Evolutionary conservation across 2,329 filamentous ascomycete genomes (phyloP).

Genomic region (Periconia macrospinosa): DNA sequence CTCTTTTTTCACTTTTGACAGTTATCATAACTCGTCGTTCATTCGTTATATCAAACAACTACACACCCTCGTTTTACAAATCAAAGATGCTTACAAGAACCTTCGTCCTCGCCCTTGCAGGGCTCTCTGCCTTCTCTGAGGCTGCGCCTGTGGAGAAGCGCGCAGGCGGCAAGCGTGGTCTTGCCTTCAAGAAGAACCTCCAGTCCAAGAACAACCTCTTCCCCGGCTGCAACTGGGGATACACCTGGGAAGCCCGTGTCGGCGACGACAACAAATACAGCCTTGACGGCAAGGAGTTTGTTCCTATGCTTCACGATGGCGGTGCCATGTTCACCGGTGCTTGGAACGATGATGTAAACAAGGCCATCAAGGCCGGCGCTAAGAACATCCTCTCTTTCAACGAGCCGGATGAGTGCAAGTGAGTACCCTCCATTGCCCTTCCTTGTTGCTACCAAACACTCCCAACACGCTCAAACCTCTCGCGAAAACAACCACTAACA

Average conservation of each 20-base stretch:
- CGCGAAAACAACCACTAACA: not conserved
- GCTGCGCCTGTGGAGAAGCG: conserved; percentile 29
- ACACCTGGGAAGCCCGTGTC: conserved; percentile 63
- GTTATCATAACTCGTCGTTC: conserved; percentile 9
- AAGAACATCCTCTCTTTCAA: conserved; percentile 41
- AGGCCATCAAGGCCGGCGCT: conserved; percentile 30
- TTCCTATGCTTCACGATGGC: conserved; percentile 56
- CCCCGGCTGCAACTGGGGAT: conserved; percentile 56
- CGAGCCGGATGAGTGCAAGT: conserved; percentile 41
- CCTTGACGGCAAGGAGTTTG: conserved; percentile 54
- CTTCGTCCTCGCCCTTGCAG: conserved; percentile 30
- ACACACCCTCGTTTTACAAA: conserved; percentile 3
- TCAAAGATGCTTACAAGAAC: conserved; percentile 23
- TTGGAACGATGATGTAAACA: conserved; percentile 32
- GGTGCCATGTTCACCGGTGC: conserved; percentile 27
- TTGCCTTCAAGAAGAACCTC: conserved; percentile 26
- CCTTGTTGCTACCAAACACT: too few relatives aligned
- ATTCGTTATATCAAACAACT: conserved; percentile 5
- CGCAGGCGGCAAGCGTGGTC: conserved; percentile 30
- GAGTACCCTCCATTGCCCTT: conserved; percentile 14
- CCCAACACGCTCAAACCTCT: too few relatives aligned
- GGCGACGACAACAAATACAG: conserved; percentile 31
- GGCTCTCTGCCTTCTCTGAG: conserved; percentile 28
- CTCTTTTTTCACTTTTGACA: not conserved
- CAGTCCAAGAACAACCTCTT: conserved; percentile 24